Evolutionary conservation across 2,329 filamentous ascomycete genomes (phyloP).

Genomic region (Penicillium sp.): DNA sequence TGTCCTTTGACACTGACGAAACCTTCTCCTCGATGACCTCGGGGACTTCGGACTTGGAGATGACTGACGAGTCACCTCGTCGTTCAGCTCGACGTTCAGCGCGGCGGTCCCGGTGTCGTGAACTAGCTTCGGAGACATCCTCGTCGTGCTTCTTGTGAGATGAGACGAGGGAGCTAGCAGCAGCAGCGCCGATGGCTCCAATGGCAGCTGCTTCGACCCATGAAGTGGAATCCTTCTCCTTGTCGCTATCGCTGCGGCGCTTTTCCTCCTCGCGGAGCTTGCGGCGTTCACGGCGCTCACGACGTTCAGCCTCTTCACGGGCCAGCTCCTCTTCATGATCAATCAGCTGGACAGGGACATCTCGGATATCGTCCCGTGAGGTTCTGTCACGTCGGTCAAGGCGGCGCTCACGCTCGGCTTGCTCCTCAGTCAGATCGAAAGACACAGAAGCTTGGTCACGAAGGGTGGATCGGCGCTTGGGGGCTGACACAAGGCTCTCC

Average conservation of each 20-base stretch:
- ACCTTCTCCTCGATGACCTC: conserved; percentile 30
- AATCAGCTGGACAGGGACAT: conserved; percentile 36
- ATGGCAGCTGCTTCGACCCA: conserved; percentile 53
- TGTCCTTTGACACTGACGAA: conserved; percentile 18
- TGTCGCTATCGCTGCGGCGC: conserved; percentile 21
- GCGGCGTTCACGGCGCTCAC: conserved; percentile 28
- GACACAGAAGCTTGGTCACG: conserved; percentile 58
- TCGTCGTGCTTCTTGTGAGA: conserved; percentile 38
- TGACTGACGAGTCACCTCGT: conserved; percentile 35
- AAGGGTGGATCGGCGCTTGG: conserved; percentile 42
- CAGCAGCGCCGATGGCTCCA: conserved; percentile 57
- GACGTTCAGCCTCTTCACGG: conserved; percentile 26
- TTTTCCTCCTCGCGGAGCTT: conserved; percentile 31
- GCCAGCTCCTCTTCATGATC: conserved; percentile 37
- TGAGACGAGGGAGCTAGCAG: conserved; percentile 51
- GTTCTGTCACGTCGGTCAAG: conserved; percentile 35
- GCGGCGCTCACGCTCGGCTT: conserved; percentile 56
- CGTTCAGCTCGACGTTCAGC: conserved; percentile 45
- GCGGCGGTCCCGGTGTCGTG: conserved; percentile 46
- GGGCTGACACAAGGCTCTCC: conserved; percentile 34
- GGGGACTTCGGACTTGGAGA: conserved; percentile 32
- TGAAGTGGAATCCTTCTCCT: conserved; percentile 41
- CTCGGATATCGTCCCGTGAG: conserved; percentile 30
- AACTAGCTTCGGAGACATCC: conserved; percentile 38
- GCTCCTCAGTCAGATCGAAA: conserved; percentile 64